A percentile compares a stretch with the other conserved stretches of the same genome.
Conservation (phyloP, 495 filamentous ascomycete genomes). For the Trichoderma virens region DNA sequence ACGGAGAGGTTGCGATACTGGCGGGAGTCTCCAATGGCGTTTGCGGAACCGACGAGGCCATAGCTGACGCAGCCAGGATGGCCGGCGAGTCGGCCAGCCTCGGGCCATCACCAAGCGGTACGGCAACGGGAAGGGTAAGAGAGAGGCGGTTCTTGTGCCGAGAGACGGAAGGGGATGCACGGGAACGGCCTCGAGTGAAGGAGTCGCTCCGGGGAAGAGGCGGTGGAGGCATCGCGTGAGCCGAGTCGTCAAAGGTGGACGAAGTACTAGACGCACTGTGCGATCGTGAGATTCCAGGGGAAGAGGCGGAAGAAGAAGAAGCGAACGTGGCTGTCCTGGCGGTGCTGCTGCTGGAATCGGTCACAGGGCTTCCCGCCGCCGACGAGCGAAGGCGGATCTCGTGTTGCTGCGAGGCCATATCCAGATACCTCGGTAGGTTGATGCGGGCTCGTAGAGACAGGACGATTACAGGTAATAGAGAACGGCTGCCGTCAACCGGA, state of each 20-base stretch:
- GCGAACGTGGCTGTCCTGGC: constrained; percentile 6
- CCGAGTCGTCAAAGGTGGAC: constrained; percentile 10
- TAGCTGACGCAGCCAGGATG: constrained; percentile 23
- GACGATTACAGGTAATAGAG: background rate
- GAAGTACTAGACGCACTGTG: background rate
- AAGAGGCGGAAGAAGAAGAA: background rate
- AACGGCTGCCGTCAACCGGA: constrained; percentile 2
- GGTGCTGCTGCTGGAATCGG: background rate
- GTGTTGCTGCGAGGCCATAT: constrained; percentile 11
- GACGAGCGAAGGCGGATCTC: constrained; percentile 11
- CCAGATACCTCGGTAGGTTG: constrained; percentile 7
- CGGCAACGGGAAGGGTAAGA: constrained; percentile 66
- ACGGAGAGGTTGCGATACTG: constrained; percentile 38
- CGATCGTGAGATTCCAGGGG: constrained; percentile 7
- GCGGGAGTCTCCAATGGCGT: constrained; percentile 37
- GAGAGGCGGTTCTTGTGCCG: constrained; percentile 68
- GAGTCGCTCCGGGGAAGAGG: constrained; percentile 16
- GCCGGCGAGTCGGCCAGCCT: constrained; percentile 30
- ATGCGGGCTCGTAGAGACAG: background rate
- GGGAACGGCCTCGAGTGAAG: constrained; percentile 40
- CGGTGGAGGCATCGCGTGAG: constrained; percentile 20
- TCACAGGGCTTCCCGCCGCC: background rate
- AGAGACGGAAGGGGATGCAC: constrained; percentile 47
- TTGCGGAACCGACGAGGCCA: constrained; percentile 32
- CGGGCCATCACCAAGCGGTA: constrained; percentile 31